Conservation (phyloP, 345 rosid genomes). For the Nephelium lappaceum region DNA sequence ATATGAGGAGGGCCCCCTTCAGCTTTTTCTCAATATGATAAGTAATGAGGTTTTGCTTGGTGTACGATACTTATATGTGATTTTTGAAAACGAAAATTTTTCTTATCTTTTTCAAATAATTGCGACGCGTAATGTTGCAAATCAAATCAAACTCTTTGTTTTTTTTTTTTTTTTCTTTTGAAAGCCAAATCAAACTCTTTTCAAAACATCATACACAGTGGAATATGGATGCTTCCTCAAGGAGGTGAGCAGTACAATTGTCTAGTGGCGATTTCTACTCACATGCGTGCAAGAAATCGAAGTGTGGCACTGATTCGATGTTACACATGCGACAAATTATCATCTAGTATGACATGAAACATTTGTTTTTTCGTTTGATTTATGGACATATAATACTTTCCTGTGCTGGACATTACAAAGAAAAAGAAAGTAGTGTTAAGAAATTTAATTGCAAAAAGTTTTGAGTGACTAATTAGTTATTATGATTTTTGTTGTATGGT, state of each 20-base stretch:
- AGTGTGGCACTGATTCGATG: not conserved
- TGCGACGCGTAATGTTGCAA: not conserved
- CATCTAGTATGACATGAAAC: not conserved
- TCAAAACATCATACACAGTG: not conserved
- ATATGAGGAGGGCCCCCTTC: not conserved
- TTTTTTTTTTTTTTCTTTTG: too few relatives aligned
- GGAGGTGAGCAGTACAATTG: not conserved
- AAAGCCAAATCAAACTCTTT: not conserved
- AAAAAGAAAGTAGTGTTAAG: too few relatives aligned
- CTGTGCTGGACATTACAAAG: not conserved
- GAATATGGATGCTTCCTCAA: not conserved
- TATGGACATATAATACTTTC: too few relatives aligned
- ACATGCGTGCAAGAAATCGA: constrained; percentile 1
- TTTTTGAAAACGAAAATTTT: too few relatives aligned
- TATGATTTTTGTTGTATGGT: too few relatives aligned
- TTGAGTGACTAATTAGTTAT: too few relatives aligned
- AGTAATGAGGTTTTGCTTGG: not conserved
- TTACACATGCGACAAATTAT: not conserved
- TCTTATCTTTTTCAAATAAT: not conserved
- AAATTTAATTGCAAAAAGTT: too few relatives aligned
- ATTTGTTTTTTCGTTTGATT: not conserved
- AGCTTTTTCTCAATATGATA: not conserved
- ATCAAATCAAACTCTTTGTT: not conserved
- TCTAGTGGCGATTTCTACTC: not conserved
- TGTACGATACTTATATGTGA: not conserved